Evolutionary conservation across 768 basidiomycete species (phyloP), one percentile per base, ranked within the genome.

Genomic region (Rickenella mellea): DNA sequence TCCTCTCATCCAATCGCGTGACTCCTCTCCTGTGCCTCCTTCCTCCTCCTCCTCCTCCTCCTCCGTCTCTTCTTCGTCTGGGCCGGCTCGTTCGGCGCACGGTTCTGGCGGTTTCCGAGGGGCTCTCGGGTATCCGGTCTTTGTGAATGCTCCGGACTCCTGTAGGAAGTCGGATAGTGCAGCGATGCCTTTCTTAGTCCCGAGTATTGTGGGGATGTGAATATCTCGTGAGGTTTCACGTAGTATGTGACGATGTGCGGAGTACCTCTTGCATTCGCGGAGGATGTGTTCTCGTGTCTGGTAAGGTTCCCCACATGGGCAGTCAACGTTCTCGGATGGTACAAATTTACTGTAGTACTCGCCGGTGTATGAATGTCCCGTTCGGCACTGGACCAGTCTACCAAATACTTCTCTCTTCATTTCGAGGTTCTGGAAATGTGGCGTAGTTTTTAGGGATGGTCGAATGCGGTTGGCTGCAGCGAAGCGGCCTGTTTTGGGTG

Each of bases 331-430:
- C 40, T 57, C 50, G 9, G 30, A 19, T 1, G 48, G 54, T 22
- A 52, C 48, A 37, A 57, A 56, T 19, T 38, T 10, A 2, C 21
- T 39, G 35, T 54, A 53, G 43, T 59, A 63, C 46, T 57, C 53
- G 25, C 62, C 58, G 5, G 48, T 52, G 43, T 51, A 55, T 11
- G 31, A 48, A 33, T 61, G 61, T 4, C 58, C 55, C 10, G 51
- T 60, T 4, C 52, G 45, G 46, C 53, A 56, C 36, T 58, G 60
- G 1, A 51, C 38, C 1, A 57, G 25, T 11, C 54, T 30, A 15
- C 58, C 58, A 26, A 53, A 55, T 1, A 59, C n/a, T 35, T 57
- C 54, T 17, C 52, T n/a, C n/a, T n/a, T n/a, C n/a, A n/a, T n/a
- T n/a, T n/a, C n/a, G n/a, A n/a, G n/a, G n/a, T n/a, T n/a, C n/a